phyloP scores from a whole-genome alignment of 768 basidiomycete genomes.

The Naganishia vaughanmartiniae region DNA sequence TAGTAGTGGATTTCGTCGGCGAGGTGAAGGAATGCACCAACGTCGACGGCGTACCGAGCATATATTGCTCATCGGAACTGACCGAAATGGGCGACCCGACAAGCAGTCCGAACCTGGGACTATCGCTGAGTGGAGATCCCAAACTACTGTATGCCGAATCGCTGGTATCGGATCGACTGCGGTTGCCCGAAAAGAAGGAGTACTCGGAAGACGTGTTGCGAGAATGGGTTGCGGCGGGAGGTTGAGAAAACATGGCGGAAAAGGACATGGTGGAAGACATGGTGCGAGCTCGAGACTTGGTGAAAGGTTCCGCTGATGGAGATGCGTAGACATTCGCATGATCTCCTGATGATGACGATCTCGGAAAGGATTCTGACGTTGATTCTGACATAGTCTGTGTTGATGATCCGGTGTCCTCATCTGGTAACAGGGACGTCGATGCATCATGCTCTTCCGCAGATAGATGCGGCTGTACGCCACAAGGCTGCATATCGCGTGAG shows the following conservation, averaged over 20 bases:
- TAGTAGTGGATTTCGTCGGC: neutral
- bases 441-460: neutral
- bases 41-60: slow-evolving; percentile 2
- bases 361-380: neutral
- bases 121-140: slow-evolving; percentile 2
- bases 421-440: neutral
- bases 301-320: neutral
- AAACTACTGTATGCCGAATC: neutral
- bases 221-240: neutral
- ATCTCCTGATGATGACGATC: neutral
- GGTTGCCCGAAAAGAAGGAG: neutral
- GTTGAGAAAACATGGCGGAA: slow-evolving; percentile 2
- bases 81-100: slow-evolving; percentile 20
- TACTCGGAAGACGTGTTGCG: neutral
- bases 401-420: neutral
- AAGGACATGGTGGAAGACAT: slow-evolving; percentile 21
- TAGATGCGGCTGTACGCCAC: neutral
- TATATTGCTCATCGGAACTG: slow-evolving; percentile 7
- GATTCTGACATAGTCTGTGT: neutral
- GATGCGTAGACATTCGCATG: neutral
- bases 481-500: neutral
- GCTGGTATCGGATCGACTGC: slow-evolving; percentile 3
- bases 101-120: neutral
- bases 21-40: neutral
- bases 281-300: slow-evolving; percentile 16